Evolutionary conservation across 176 grass and related monocot species (phyloP).

Genomic region (Oryza nivara): DNA sequence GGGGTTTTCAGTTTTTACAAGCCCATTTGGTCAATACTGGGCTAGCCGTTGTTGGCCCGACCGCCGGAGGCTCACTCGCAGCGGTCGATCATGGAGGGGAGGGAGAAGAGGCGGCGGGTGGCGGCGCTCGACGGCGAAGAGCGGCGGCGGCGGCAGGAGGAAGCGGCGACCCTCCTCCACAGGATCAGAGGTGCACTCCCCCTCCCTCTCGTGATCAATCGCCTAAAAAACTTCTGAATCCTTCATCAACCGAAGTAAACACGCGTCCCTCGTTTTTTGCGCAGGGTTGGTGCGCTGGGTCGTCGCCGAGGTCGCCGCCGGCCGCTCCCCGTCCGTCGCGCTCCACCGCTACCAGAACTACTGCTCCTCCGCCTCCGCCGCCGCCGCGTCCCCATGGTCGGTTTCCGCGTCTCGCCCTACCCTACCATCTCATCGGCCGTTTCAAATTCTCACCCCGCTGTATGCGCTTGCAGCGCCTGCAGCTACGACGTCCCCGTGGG

Average conservation of each 20-base stretch:
- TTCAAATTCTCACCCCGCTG: neutral
- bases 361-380: constrained; percentile 48
- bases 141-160: constrained; percentile 37
- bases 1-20: neutral
- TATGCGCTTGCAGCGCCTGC: constrained; percentile 58
- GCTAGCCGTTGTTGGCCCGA: constrained; percentile 31
- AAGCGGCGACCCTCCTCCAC: constrained; percentile 50
- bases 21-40: neutral
- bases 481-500: constrained; percentile 66
- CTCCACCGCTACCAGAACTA: constrained; percentile 82
- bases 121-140: constrained; percentile 18
- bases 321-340: constrained; percentile 57
- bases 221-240: constrained; percentile 5
- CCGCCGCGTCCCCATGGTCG: constrained; percentile 49
- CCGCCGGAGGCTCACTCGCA: neutral
- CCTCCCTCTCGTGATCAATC: constrained; percentile 21
- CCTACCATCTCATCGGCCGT: neutral
- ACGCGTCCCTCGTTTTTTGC: neutral
- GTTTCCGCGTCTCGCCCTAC: neutral
- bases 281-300: constrained; percentile 68
- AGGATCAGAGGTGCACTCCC: constrained; percentile 54
- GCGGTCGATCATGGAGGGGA: constrained; percentile 38
- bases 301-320: constrained; percentile 46
- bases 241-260: constrained; percentile 3
- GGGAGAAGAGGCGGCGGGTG: constrained; percentile 32